These are phyloP conservation scores for Chrysanthemum makinoi DNA, from an alignment of 129 eudicot species.

Conservation along the genomic window DNA sequence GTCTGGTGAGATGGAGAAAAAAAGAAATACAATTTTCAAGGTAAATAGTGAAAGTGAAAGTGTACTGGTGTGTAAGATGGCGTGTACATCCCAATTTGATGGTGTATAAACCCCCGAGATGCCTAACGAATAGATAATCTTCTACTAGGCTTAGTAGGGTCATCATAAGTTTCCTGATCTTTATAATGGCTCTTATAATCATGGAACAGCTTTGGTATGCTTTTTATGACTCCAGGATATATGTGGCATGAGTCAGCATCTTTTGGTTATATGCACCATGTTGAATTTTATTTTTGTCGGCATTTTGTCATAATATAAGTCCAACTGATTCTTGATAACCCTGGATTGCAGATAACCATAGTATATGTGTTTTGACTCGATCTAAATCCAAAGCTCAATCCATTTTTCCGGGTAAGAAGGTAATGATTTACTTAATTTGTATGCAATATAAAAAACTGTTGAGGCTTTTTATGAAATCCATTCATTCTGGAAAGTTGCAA, in stretches of 20 bases:
- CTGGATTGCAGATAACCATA: constrained; percentile 66
- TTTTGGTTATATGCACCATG: neutral
- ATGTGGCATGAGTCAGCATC: neutral
- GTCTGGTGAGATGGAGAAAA: too few species aligned
- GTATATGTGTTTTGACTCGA: constrained; percentile 79
- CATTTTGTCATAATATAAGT: neutral
- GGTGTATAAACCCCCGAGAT: too few species aligned
- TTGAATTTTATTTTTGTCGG: neutral
- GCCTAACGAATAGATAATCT: constrained; percentile 1
- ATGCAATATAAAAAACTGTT: constrained; percentile 17
- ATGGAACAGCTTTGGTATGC: constrained; percentile 4
- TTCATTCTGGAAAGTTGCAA: constrained; percentile 1
- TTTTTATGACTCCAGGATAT: constrained; percentile 10
- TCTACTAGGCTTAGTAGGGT: neutral
- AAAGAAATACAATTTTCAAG: too few species aligned
- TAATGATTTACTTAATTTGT: constrained; percentile 44
- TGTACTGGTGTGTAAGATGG: too few species aligned
- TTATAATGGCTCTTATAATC: neutral
- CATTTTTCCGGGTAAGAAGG: constrained; percentile 99
- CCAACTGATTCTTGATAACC: constrained; percentile 17
- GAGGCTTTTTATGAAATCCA: constrained; percentile 10
- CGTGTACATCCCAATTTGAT: too few species aligned
- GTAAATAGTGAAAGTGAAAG: too few species aligned
- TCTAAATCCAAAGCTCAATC: constrained; percentile 80
- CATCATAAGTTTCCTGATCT: neutral